These are phyloP conservation scores for Apiotrichum gracile DNA, from an alignment of 1,284 basidiomycete genomes.

Conservation along the genomic window DNA sequence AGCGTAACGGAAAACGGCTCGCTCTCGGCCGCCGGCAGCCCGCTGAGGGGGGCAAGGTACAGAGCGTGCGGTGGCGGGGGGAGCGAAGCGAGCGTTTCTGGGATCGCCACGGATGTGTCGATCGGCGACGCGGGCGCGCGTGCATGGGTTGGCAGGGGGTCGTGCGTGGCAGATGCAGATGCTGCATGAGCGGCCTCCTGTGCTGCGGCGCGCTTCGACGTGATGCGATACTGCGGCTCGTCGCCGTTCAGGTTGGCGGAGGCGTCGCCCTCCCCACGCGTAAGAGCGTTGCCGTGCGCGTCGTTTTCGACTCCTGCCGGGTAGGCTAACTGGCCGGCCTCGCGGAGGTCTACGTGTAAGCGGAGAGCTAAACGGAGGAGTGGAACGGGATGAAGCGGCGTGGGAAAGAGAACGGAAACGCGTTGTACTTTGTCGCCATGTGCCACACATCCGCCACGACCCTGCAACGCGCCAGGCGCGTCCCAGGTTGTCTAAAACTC, in stretches of 20 bases:
- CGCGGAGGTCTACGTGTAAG: constrained; percentile 12
- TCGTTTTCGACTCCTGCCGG: background rate
- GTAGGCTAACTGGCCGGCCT: background rate
- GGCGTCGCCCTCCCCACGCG: background rate
- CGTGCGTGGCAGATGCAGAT: background rate
- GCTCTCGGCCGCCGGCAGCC: constrained; percentile 1
- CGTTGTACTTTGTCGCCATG: background rate
- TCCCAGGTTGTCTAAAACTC: background rate
- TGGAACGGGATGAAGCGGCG: no score
- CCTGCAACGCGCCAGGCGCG: background rate
- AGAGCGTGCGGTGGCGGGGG: constrained; percentile 2
- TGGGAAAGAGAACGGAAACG: no score
- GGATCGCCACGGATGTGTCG: constrained; percentile 18
- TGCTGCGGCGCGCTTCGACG: background rate
- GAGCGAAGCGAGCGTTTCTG: constrained; percentile 14
- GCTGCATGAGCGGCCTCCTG: background rate
- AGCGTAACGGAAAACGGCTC: constrained; percentile 1
- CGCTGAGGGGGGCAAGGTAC: constrained; percentile 3
- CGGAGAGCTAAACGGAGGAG: no score
- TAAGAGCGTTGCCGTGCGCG: background rate
- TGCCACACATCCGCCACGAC: no score
- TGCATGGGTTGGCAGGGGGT: background rate
- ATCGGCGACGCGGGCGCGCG: constrained; percentile 15
- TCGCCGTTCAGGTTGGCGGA: background rate
- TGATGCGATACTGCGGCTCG: no score